Conservation (phyloP, 2,329 filamentous ascomycete genomes). For the Exophiala oligosperma region DNA sequence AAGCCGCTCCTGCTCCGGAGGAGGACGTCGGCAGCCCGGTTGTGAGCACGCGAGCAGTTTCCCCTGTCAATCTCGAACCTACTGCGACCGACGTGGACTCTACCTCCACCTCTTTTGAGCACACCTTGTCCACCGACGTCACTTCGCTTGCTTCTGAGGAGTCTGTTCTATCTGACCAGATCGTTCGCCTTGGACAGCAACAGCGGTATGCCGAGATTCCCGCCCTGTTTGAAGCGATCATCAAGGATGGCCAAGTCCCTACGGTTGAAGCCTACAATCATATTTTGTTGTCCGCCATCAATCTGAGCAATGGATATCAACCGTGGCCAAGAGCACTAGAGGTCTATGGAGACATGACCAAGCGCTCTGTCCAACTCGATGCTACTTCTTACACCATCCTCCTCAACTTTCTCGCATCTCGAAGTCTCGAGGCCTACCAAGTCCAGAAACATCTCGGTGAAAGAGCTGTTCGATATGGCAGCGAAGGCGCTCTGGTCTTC, state of each 20-base stretch:
- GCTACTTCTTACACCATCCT: constrained; percentile 85
- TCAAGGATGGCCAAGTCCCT: constrained; percentile 77
- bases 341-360: constrained; percentile 95
- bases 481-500: constrained; percentile 86
- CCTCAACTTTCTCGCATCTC: constrained; percentile 75
- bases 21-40: constrained; percentile 32
- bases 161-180: constrained; percentile 73
- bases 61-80: constrained; percentile 8
- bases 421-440: constrained; percentile 74
- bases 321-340: constrained; percentile 88
- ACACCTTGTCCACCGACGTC: constrained; percentile 38
- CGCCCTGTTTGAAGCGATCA: constrained; percentile 84
- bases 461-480: constrained; percentile 80
- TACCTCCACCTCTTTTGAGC: constrained; percentile 26
- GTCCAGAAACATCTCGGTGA: constrained; percentile 74
- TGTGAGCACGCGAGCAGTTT: constrained; percentile 15
- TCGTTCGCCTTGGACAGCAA: constrained; percentile 70
- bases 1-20: constrained; percentile 27
- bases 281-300: constrained; percentile 78
- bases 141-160: constrained; percentile 56
- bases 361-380: constrained; percentile 77
- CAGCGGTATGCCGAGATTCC: constrained; percentile 85
- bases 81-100: constrained; percentile 14
- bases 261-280: constrained; percentile 89
- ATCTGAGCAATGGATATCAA: constrained; percentile 79